Conservation (phyloP, 2,329 filamentous ascomycete species). For the Hypocrella siamensis region DNA sequence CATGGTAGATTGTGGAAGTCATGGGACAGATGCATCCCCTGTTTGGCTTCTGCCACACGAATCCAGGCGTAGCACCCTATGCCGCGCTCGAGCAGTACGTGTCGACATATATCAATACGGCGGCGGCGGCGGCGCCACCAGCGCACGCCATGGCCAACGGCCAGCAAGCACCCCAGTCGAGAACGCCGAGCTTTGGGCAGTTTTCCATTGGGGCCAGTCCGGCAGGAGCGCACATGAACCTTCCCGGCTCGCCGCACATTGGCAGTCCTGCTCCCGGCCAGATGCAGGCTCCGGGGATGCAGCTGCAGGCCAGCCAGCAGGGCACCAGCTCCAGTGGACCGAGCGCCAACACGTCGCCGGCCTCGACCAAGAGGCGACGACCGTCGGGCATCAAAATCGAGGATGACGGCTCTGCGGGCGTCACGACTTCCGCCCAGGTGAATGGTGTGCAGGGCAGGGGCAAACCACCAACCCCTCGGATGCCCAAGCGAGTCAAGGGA, state of each 20-base stretch:
- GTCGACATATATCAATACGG: slow-evolving; percentile 24
- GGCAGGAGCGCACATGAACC: slow-evolving; percentile 40
- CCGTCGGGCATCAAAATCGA: slow-evolving; percentile 42
- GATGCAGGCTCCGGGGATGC: slow-evolving; percentile 51
- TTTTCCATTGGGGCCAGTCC: slow-evolving; percentile 46
- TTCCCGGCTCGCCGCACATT: slow-evolving; percentile 45
- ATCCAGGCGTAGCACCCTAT: slow-evolving; percentile 40
- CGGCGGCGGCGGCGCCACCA: slow-evolving; percentile 19
- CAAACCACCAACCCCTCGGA: slow-evolving; percentile 41
- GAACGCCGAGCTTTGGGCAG: slow-evolving; percentile 39
- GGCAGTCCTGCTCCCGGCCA: slow-evolving; percentile 45
- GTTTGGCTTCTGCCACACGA: slow-evolving; percentile 39
- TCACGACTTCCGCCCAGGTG: slow-evolving; percentile 32
- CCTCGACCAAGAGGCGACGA: slow-evolving; percentile 42
- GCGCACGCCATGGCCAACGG: too few relatives aligned
- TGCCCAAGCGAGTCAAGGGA: slow-evolving; percentile 38
- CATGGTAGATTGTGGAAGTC: slow-evolving; percentile 42
- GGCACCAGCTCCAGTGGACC: slow-evolving; percentile 50
- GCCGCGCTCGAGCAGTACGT: slow-evolving; percentile 46
- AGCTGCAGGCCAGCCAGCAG: slow-evolving; percentile 52
- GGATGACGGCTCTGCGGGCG: slow-evolving; percentile 33
- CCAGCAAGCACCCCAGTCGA: slow-evolving; percentile 30
- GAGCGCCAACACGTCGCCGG: slow-evolving; percentile 51
- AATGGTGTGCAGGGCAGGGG: slow-evolving; percentile 34
- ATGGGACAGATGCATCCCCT: slow-evolving; percentile 52